Base-by-base conservation (phyloP, 2,329 filamentous ascomycete genomes). In the Metarhizium robertsii region DNA sequence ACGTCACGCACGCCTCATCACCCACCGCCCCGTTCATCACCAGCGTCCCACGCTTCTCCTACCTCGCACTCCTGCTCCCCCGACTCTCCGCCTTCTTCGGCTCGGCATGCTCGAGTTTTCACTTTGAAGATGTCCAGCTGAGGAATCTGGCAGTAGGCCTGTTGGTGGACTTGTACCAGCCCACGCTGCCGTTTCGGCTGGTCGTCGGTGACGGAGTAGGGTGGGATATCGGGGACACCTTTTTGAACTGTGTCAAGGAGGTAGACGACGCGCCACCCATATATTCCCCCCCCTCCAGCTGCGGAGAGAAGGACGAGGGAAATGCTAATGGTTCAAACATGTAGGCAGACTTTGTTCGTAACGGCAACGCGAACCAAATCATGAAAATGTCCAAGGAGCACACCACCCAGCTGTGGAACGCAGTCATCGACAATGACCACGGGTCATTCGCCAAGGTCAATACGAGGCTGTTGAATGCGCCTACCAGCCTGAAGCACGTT, bases 361-460 rank as follows among this genome's bases (percentile, higher is more conserved):
- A 94, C 62, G 90, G 91, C 48, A 94, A 88, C 54, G 90, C 90
- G 16, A 91, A 92, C 67, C 86, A 88, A 58, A 92, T 95, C 65
- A 95, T 96, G 90, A 86, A 85, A 54, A 75, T 96, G 65, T 90
- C 87, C 58, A 92, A 91, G 68, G 84, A 88, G 49, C 85, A 95
- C 68, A 94, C 89, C 14, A 89, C 85, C 7, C 81, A 86, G 36
- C 77, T 96, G 38, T 96, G 92, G 90, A 80, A 85, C 61, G 81
- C 88, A 10, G 88, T 95, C 46, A 79, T 86, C 68, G 82, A 88
- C 62, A 88, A 95, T 64, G 84, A 96, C 70, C 84, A 88, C 62
- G 62, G 75, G 8, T 75, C 85, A 45, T 97, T 88, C 72, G 80
- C 82, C 65, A 82, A 81, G 56, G 84, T 97, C 63, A 87, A 92